Base-by-base conservation (phyloP, 176 grass and related monocot species). In the Aegilops bicornis region DNA sequence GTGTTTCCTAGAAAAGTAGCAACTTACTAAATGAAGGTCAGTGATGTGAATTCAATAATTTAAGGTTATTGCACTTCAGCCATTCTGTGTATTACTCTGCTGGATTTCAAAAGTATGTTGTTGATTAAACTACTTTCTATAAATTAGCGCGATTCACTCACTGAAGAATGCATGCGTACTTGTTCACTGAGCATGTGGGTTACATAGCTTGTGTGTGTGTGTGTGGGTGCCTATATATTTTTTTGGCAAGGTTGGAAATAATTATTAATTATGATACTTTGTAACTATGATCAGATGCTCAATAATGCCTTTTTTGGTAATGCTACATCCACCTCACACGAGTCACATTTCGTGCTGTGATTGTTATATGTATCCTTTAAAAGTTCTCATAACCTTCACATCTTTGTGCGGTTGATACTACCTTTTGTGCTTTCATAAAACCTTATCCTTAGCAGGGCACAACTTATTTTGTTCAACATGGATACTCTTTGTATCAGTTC, bases 1-100 rank as follows among this genome's bases (percentile, higher is more conserved):
- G 91, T 92, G 86, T 95, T 82, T 94, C 92, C 79, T 92, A 96
- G 63, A 98, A 98, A 84, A 91, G 78, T 48, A 92, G 69, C 77
- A 91, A 91, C 47, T 67, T 92, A 83, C 78, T 92, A 61, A 92
- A 77, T 82, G 88, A 91, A 92, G 93, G 96, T 94, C 56, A 80
- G 85, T 68, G n/a, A 56, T 69, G 43, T 78, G 36, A 84, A 48
- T 80, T 2, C 74, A 24, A 48, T 14, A 80, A 30, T 60, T 68
- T 83, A 73, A 79, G 43, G n/a, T 83, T 58, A 37, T 31, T 54
- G 15, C 2, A 25, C 9, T 54, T 64, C 32, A 45, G 33, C 2
- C 27, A 70, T 17, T 15, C 37, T 47, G 71, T 74, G 39, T 76
- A 15, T 48, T 48, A 48, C 11, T 32, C 23, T 30, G 48, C 29